phyloP scores from a whole-genome alignment of 345 rosid species.

The Gossypium bickii region DNA sequence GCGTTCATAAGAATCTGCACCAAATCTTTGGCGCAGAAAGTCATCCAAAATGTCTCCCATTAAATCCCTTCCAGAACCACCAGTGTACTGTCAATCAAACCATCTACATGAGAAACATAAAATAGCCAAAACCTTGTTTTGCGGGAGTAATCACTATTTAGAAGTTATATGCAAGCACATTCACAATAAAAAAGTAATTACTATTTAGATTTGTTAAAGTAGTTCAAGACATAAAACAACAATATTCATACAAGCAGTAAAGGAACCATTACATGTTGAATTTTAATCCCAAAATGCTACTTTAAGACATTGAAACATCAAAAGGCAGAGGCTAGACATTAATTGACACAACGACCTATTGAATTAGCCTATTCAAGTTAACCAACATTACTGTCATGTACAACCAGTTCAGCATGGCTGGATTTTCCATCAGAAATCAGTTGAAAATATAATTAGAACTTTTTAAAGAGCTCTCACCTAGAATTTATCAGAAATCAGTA shows the following conservation, averaged over 20 bases:
- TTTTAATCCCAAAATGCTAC: background rate
- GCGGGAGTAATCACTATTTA: background rate
- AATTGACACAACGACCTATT: background rate
- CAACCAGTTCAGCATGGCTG: background rate
- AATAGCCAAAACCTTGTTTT: background rate
- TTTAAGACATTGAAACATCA: constrained; percentile 3
- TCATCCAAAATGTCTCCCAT: constrained; percentile 87
- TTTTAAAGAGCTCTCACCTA: background rate
- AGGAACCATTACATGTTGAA: background rate
- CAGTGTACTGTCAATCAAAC: constrained; percentile 44
- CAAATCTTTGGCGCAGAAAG: constrained; percentile 69
- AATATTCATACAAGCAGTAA: background rate
- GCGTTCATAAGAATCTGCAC: constrained; percentile 75
- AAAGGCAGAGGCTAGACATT: background rate
- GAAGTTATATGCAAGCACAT: background rate
- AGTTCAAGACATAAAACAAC: background rate
- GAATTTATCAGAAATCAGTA: background rate
- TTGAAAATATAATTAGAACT: background rate
- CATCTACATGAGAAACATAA: constrained; percentile 9
- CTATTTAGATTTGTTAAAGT: background rate
- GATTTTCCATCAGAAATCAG: background rate
- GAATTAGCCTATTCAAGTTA: background rate
- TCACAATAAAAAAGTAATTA: background rate
- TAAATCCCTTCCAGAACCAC: constrained; percentile 41
- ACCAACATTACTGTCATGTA: background rate